Percentiles rank a stretch among this genome's conserved stretches.
Conservation (phyloP, 306 rosid species). For the Gleditsia sinensis region DNA sequence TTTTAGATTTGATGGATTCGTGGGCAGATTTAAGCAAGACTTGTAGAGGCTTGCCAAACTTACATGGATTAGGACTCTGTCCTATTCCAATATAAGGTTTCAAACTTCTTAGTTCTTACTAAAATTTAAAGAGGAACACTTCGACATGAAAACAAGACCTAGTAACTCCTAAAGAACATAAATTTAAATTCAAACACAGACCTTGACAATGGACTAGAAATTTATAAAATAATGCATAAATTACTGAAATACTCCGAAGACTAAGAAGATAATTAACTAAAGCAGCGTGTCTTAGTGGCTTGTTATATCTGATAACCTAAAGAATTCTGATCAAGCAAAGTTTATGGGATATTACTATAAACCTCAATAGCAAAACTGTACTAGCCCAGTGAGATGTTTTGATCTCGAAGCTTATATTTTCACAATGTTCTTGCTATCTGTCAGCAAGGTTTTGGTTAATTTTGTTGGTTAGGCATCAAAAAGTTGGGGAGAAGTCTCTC, state of each 20-base stretch:
- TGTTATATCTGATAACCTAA: neutral
- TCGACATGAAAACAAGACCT: neutral
- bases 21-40: neutral
- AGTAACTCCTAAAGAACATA: too few species aligned
- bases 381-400: neutral
- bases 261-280: slow-evolving; percentile 9
- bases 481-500: slow-evolving; percentile 96
- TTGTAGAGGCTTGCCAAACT: neutral
- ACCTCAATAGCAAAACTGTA: neutral
- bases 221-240: too few species aligned
- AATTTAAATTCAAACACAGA: too few species aligned
- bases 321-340: neutral
- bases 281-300: neutral
- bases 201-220: too few species aligned
- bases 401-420: slow-evolving; percentile 5
- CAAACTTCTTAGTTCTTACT: neutral
- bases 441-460: slow-evolving; percentile 33
- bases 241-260: neutral
- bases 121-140: neutral
- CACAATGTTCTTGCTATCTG: slow-evolving; percentile 21
- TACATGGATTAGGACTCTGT: neutral
- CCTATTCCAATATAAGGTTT: neutral
- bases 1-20: neutral
- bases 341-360: neutral
- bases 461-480: slow-evolving; percentile 89